Evolutionary conservation across 2,329 filamentous ascomycete species (phyloP), one percentile per base, ranked within the genome.

Genomic region (Pseudogymnoascus sp.): DNA sequence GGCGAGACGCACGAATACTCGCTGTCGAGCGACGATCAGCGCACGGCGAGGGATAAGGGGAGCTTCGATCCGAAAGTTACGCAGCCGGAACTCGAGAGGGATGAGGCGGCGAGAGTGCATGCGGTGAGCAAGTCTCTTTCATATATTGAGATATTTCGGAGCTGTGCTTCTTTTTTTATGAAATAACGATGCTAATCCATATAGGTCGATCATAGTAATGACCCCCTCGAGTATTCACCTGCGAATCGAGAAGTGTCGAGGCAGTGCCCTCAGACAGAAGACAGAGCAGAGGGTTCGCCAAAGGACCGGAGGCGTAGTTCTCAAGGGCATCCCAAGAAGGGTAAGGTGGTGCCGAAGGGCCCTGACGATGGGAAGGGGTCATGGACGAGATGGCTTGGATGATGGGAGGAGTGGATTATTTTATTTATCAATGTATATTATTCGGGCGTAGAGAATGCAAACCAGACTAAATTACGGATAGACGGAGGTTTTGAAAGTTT

Each of bases 1-100:
- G 33, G 55, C 12, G 55, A 57, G 55, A 38, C 55, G 19, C 35
- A 57, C 30, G 55, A 57, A 5, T 57, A 57, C 23, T n/a, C 55
- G 55, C 15, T 35, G 13, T 57, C 55, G 19, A 38, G 55, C 19
- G 35, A 35, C 30, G 55, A 57, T 37, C 30, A 38, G 13, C 30
- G 23, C 21, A 28, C 35, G 12, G 55, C 55, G 18, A 35, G 15
- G 30, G 35, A 57, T 57, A 38, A 21, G 30, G 55, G 6, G 33
- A 38, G 33, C 18, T 57, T 37, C 6, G 55, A 57, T 37, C 55
- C 55, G 6, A 57, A 57, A 18, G 2, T 38, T 35, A 57, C 55
- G 13, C 18, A 23, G 18, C 55, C 55, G 55, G 55, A 57, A 2
- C 33, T 37, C 1, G 55, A 57, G 30, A 57, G 30, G 18, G 35